Conservation (phyloP, 2,329 filamentous ascomycete genomes). For the Gnomoniopsis smithogilvyi region DNA sequence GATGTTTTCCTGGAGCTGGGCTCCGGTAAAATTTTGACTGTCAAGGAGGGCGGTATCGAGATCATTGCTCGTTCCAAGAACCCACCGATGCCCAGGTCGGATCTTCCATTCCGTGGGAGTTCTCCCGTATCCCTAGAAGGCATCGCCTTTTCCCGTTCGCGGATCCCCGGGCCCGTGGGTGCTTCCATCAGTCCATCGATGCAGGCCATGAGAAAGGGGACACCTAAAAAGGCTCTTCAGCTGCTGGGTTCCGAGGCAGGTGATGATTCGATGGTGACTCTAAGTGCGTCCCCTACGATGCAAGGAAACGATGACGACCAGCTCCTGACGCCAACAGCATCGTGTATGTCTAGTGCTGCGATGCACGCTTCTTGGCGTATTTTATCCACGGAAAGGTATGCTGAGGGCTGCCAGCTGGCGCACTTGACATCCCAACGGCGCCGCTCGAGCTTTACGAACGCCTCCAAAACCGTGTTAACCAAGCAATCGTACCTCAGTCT, state of each 20-base stretch:
- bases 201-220: conserved; percentile 9
- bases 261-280: background rate
- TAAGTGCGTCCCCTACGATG: background rate
- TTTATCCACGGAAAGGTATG: background rate
- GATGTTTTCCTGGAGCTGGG: conserved; percentile 14
- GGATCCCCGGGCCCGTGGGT: conserved; percentile 4
- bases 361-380: background rate
- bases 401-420: background rate
- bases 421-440: background rate
- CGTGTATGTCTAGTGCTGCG: background rate
- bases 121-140: background rate
- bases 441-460: background rate
- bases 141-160: background rate
- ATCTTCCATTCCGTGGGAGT: background rate
- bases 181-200: conserved; percentile 1
- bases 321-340: conserved; percentile 1
- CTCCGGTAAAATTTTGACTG: conserved; percentile 14
- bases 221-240: conserved; percentile 12
- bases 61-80: background rate
- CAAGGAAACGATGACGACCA: background rate
- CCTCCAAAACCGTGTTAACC: background rate
- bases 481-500: conserved; percentile 4
- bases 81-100: background rate
- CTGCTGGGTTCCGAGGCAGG: conserved; percentile 6
- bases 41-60: conserved; percentile 1